Percentiles rank a stretch among this genome's conserved stretches.
These are phyloP conservation scores for Stachybotrys echinatus DNA, from an alignment of 2,329 filamentous ascomycete species.

Conservation along the genomic window DNA sequence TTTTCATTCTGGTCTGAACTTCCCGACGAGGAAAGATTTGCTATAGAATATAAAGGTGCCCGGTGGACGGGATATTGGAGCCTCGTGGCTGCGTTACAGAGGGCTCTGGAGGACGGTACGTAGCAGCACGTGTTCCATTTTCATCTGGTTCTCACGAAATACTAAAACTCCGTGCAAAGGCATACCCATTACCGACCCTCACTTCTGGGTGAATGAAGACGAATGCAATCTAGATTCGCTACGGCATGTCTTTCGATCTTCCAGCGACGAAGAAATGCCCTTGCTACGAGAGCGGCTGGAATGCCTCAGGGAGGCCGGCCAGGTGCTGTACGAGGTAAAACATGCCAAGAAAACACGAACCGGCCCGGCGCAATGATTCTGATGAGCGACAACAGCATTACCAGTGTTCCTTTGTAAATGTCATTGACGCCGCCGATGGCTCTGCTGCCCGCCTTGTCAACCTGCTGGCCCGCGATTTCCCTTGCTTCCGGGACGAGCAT, in stretches of 20 bases:
- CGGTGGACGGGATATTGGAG: conserved; percentile 96
- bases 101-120: conserved; percentile 78
- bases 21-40: conserved; percentile 67
- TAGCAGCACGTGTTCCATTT: conserved; percentile 1
- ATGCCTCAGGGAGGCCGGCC: conserved; percentile 78
- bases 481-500: conserved; percentile 80
- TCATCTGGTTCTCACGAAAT: background rate
- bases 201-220: conserved; percentile 77
- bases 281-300: conserved; percentile 70
- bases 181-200: conserved; percentile 82
- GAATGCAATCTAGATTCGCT: conserved; percentile 72
- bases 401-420: conserved; percentile 64
- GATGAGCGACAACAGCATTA: conserved; percentile 54
- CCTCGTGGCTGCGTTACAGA: conserved; percentile 77
- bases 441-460: conserved; percentile 87
- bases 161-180: conserved; percentile 37
- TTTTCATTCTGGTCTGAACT: conserved; percentile 92
- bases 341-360: background rate
- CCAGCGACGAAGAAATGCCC: conserved; percentile 82
- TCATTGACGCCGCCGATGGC: conserved; percentile 67
- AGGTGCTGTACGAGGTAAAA: conserved; percentile 69
- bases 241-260: conserved; percentile 76
- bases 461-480: conserved; percentile 73
- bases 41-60: conserved; percentile 74
- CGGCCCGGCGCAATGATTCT: no score